phyloP scores from a whole-genome alignment of 169 alveolate genomes.

The Plasmodium inui region DNA sequence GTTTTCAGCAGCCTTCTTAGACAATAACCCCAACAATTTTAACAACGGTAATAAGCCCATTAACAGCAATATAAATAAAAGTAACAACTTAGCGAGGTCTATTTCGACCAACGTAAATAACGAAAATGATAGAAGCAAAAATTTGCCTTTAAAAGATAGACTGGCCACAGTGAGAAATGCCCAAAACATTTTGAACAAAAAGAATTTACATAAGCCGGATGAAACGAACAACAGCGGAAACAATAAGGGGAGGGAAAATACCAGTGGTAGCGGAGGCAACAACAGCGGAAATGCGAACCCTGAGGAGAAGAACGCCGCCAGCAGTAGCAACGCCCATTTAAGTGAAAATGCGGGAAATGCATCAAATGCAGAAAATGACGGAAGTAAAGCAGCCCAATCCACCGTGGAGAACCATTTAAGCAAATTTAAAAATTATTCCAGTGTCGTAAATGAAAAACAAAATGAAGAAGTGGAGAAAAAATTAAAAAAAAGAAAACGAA shows the following conservation, averaged over 20 bases:
- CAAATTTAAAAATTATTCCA: conserved; percentile 67
- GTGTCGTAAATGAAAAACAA: conserved; percentile 69
- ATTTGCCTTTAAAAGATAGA: conserved; percentile 69
- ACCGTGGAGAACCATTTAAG: conserved; percentile 19
- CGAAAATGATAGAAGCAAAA: conserved; percentile 71
- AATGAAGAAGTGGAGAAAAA: conserved; percentile 72
- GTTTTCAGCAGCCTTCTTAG: conserved; percentile 73
- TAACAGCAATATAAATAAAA: conserved; percentile 43
- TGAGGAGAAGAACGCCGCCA: conserved; percentile 18
- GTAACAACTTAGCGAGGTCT: conserved; percentile 25
- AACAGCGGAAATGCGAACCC: neutral
- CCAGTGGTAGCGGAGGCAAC: neutral
- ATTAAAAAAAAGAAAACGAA: conserved; percentile 50
- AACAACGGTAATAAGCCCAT: conserved; percentile 41
- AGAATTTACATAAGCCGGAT: conserved; percentile 64
- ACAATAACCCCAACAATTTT: conserved; percentile 29
- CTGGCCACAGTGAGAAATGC: conserved; percentile 70
- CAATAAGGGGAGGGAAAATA: neutral
- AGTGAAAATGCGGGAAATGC: conserved; percentile 13
- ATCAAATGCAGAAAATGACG: conserved; percentile 20
- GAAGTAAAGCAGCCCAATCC: conserved; percentile 3
- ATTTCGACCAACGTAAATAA: conserved; percentile 53
- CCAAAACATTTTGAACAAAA: conserved; percentile 60
- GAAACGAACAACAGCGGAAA: conserved; percentile 20
- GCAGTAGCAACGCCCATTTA: conserved; percentile 3